Conservation (phyloP, 495 filamentous ascomycete species). For the Penicillium robsamsonii region DNA sequence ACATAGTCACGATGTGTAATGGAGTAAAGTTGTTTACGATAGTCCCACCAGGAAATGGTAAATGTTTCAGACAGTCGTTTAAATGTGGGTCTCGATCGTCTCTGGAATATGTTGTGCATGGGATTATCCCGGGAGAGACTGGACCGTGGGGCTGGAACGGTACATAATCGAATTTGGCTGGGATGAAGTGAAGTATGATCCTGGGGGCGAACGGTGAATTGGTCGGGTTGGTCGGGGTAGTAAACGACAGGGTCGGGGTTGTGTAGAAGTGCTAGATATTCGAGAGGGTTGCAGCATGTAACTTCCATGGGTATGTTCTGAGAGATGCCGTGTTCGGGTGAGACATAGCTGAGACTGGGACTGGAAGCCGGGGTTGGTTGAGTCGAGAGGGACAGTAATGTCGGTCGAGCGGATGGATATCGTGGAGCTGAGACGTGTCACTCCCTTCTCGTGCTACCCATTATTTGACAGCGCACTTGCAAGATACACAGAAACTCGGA, state of each 20-base stretch:
- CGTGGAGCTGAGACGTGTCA: neutral
- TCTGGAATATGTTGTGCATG: neutral
- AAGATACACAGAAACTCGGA: neutral
- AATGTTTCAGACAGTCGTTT: neutral
- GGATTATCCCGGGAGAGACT: neutral
- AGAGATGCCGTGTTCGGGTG: neutral
- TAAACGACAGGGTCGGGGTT: neutral
- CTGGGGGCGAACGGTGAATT: neutral
- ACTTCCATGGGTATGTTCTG: neutral
- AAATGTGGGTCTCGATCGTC: neutral
- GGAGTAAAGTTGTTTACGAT: neutral
- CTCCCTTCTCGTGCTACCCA: conserved; percentile 4
- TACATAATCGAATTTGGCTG: neutral
- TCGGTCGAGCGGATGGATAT: neutral
- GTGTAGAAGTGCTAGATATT: neutral
- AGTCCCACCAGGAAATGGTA: neutral
- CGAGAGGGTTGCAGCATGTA: neutral
- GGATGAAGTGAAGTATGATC: neutral
- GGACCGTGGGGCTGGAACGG: neutral
- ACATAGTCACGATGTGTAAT: neutral
- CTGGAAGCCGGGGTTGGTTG: neutral
- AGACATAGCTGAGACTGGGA: neutral
- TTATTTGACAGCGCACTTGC: neutral
- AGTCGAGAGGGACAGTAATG: neutral
- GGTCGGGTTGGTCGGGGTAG: neutral